phyloP scores from a whole-genome alignment of 2,329 filamentous ascomycete genomes.

The Alternaria gaisen region DNA sequence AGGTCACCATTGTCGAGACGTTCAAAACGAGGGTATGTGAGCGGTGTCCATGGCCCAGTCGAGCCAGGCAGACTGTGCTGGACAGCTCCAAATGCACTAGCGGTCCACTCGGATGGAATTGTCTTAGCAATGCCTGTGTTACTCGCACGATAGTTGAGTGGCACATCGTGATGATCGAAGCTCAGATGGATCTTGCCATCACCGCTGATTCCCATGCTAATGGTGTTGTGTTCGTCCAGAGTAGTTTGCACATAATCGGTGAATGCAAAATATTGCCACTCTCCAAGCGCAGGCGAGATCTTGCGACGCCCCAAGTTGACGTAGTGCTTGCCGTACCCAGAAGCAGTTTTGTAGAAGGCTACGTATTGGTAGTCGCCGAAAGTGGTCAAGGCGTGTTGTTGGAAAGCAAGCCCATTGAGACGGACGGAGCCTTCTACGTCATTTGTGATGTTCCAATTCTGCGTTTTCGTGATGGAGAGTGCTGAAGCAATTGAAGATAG shows the following conservation, averaged over 20 bases:
- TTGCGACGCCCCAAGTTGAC: conserved; percentile 59
- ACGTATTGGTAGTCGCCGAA: conserved; percentile 61
- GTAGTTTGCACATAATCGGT: conserved; percentile 61
- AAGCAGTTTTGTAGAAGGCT: conserved; percentile 54
- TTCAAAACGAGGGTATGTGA: conserved; percentile 63
- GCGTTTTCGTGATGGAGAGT: conserved; percentile 38
- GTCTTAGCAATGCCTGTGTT: conserved; percentile 43
- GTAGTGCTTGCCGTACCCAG: conserved; percentile 46
- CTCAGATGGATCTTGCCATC: conserved; percentile 64
- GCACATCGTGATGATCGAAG: conserved; percentile 60
- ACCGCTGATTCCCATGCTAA: conserved; percentile 61
- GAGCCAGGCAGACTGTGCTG: conserved; percentile 43
- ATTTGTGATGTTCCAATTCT: conserved; percentile 42
- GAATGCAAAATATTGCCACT: conserved; percentile 60
- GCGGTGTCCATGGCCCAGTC: conserved; percentile 45
- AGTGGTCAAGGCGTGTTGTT: conserved; percentile 59
- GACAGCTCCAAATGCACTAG: conserved; percentile 40
- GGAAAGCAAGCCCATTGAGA: conserved; percentile 61
- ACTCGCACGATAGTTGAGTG: conserved; percentile 48
- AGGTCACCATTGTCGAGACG: conserved; percentile 51
- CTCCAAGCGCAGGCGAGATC: conserved; percentile 47
- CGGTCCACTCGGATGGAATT: conserved; percentile 38
- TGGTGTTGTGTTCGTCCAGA: conserved; percentile 63
- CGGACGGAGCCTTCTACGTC: conserved; percentile 48
- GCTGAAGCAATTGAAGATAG: conserved; percentile 26